Evolutionary conservation across 2,329 filamentous ascomycete genomes (phyloP).

Genomic region (Rasamsonia emersonii): DNA sequence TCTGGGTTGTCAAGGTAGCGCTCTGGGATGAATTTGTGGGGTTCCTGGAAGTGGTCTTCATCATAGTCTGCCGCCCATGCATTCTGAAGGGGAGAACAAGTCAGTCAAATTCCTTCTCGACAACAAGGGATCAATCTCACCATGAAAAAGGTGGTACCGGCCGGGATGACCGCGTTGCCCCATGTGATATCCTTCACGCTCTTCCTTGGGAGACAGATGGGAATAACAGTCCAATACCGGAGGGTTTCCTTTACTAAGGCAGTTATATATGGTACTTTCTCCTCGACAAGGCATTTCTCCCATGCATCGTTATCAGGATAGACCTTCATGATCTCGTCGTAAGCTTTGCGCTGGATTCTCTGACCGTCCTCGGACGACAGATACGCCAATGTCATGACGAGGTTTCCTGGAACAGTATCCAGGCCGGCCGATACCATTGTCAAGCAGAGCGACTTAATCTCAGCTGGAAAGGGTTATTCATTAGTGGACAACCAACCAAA

Average conservation of each 20-base stretch:
- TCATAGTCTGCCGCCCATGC: slow-evolving; percentile 70
- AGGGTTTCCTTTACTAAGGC: slow-evolving; percentile 71
- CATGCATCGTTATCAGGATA: slow-evolving; percentile 71
- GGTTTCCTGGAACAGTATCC: slow-evolving; percentile 70
- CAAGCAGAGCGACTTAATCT: slow-evolving; percentile 71
- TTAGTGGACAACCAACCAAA: too few relatives aligned
- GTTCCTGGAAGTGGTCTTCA: slow-evolving; percentile 55
- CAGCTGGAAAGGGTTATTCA: slow-evolving; percentile 46
- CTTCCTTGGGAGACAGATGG: slow-evolving; percentile 65
- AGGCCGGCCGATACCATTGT: slow-evolving; percentile 76
- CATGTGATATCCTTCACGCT: slow-evolving; percentile 66
- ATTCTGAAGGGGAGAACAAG: slow-evolving; percentile 45
- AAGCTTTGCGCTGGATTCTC: slow-evolving; percentile 60
- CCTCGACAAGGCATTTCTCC: slow-evolving; percentile 62
- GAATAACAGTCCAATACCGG: slow-evolving; percentile 71
- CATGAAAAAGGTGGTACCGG: slow-evolving; percentile 75
- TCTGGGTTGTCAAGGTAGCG: slow-evolving; percentile 53
- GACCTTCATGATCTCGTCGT: slow-evolving; percentile 59
- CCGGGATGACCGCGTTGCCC: slow-evolving; percentile 58
- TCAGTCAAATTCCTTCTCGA: too few relatives aligned
- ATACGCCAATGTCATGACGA: slow-evolving; percentile 72
- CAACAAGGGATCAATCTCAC: too few relatives aligned
- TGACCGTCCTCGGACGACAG: slow-evolving; percentile 61
- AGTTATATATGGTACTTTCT: slow-evolving; percentile 68
- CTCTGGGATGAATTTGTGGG: slow-evolving; percentile 58